Percentiles rank a stretch among this genome's conserved stretches.
phyloP scores from a whole-genome alignment of 306 rosid species.

The Vicia faba region DNA sequence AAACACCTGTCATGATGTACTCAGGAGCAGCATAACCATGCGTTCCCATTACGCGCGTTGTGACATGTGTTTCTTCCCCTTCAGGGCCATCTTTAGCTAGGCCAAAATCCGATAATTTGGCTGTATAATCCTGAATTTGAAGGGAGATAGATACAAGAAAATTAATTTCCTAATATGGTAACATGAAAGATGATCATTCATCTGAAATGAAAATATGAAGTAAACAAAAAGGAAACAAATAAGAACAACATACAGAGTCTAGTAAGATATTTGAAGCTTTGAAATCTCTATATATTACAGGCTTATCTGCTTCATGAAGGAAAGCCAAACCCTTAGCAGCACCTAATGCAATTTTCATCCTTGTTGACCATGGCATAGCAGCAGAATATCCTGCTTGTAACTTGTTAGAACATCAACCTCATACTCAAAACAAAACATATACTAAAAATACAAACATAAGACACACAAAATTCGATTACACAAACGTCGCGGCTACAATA shows the following conservation, averaged over 20 bases:
- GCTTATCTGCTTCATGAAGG: slow-evolving; percentile 76
- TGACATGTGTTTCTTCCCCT: slow-evolving; percentile 68
- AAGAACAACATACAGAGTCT: slow-evolving; percentile 59
- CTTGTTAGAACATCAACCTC: background rate
- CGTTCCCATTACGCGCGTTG: slow-evolving; percentile 73
- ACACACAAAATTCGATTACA: background rate
- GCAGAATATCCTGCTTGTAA: slow-evolving; percentile 55
- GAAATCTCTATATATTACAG: slow-evolving; percentile 83
- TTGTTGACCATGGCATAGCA: slow-evolving; percentile 76
- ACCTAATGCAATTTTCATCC: slow-evolving; percentile 75
- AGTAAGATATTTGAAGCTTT: slow-evolving; percentile 83
- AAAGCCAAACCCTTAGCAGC: slow-evolving; percentile 76
- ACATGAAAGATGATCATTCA: too few species aligned
- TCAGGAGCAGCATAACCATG: slow-evolving; percentile 68
- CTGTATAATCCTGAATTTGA: slow-evolving; percentile 62
- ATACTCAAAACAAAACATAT: background rate
- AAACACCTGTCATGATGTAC: slow-evolving; percentile 67
- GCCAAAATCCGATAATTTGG: slow-evolving; percentile 81
- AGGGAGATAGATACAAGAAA: background rate
- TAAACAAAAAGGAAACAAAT: background rate
- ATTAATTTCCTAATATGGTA: slow-evolving; percentile 4
- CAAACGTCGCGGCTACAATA: background rate
- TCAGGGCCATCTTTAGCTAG: slow-evolving; percentile 82
- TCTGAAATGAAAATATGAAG: too few species aligned
- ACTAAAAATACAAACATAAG: background rate